A percentile compares a stretch with the other conserved stretches of the same genome.
Conservation (phyloP, 768 basidiomycete species). For the Tulasnella sp. region DNA sequence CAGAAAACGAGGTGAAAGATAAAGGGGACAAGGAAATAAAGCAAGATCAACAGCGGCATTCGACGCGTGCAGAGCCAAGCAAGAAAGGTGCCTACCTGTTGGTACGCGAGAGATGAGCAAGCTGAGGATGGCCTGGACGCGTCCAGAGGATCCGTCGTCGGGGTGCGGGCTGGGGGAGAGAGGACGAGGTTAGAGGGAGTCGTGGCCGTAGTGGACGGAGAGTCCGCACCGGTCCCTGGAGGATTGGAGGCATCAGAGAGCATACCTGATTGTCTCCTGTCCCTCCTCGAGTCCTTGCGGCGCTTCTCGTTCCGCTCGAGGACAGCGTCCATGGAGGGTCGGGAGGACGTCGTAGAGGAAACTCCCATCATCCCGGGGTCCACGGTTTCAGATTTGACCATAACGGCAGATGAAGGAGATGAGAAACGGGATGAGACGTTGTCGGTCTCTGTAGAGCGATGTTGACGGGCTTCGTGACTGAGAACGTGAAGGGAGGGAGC, state of each 20-base stretch:
- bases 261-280: not conserved
- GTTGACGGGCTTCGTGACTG: not conserved
- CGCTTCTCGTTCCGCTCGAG: slow-evolving; percentile 8
- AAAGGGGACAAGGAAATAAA: not conserved
- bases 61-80: not conserved
- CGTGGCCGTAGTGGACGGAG: not conserved
- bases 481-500: slow-evolving; percentile 7
- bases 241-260: not conserved
- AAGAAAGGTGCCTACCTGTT: slow-evolving; percentile 1
- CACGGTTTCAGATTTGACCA: slow-evolving; percentile 14
- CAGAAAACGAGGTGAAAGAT: not conserved
- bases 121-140: slow-evolving; percentile 13
- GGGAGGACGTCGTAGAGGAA: slow-evolving; percentile 11
- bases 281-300: slow-evolving; percentile 3
- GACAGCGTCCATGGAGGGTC: slow-evolving; percentile 10
- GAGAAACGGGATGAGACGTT: too few species aligned
- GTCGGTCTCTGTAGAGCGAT: too few species aligned
- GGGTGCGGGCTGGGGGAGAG: not conserved
- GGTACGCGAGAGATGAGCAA: slow-evolving; percentile 10
- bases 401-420: not conserved
- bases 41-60: not conserved
- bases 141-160: not conserved
- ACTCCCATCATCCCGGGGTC: too few species aligned
- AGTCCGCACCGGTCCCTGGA: not conserved
- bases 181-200: not conserved